A percentile compares a stretch with the other conserved stretches of the same genome.
Conservation (phyloP, 768 basidiomycete species). For the Zangia roseola region DNA sequence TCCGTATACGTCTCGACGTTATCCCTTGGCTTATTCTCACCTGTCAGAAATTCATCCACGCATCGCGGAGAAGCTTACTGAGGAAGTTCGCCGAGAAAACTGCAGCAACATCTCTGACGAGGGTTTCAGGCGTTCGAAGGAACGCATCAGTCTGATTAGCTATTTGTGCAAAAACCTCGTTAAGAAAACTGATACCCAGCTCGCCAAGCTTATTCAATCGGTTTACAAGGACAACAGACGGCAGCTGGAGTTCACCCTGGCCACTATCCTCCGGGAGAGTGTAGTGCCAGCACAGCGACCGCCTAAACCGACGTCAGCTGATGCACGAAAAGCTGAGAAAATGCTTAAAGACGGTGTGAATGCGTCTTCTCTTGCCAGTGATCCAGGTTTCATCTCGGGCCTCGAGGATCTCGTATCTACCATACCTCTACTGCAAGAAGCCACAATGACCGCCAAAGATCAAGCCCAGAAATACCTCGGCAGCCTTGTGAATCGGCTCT, state of each 20-base stretch:
- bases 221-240: constrained; percentile 14
- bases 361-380: constrained; percentile 18
- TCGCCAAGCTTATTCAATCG: constrained; percentile 10
- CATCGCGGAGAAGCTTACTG: constrained; percentile 18
- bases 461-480: constrained; percentile 22
- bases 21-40: constrained; percentile 14
- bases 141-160: constrained; percentile 18
- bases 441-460: constrained; percentile 8
- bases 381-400: constrained; percentile 22
- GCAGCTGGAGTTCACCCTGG: constrained; percentile 12
- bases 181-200: constrained; percentile 13
- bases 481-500: constrained; percentile 16
- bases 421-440: constrained; percentile 17
- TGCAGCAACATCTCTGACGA: constrained; percentile 16
- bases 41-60: constrained; percentile 16
- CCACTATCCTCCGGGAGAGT: constrained; percentile 14
- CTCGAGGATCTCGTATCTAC: constrained; percentile 12
- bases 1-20: not conserved
- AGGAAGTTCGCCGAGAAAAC: constrained; percentile 16
- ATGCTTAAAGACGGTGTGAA: constrained; percentile 23
- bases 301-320: constrained; percentile 11
- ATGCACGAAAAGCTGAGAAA: constrained; percentile 13
- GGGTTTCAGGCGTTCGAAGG: constrained; percentile 23
- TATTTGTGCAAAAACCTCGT: constrained; percentile 15
- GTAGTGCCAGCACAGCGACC: not conserved